A percentile compares a stretch with the other conserved stretches of the same genome.
phyloP scores from a whole-genome alignment of 2,329 filamentous ascomycete genomes.

The Ophiostoma quercus region DNA sequence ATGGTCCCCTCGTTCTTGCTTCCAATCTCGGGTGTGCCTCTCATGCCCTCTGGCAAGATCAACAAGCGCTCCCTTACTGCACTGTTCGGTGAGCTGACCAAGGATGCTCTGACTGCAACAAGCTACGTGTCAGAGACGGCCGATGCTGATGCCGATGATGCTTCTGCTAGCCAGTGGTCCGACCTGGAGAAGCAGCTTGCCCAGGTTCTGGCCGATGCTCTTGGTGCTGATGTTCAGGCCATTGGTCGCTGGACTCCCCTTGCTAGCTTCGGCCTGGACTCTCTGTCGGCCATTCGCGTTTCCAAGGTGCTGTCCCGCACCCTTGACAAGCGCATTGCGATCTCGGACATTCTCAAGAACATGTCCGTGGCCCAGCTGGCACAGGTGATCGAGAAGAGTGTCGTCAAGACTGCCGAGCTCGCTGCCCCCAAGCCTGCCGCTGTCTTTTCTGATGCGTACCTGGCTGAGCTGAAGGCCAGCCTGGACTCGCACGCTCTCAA shows the following conservation, averaged over 20 bases:
- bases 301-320: constrained; percentile 50
- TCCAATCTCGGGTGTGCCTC: constrained; percentile 62
- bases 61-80: constrained; percentile 53
- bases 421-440: constrained; percentile 15
- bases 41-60: constrained; percentile 69
- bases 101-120: constrained; percentile 32
- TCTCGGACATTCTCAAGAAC: constrained; percentile 66
- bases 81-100: constrained; percentile 44
- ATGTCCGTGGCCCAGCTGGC: constrained; percentile 60
- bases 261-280: constrained; percentile 74
- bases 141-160: neutral
- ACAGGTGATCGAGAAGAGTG: constrained; percentile 29
- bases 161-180: constrained; percentile 7
- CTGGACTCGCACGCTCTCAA: constrained; percentile 17
- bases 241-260: constrained; percentile 66
- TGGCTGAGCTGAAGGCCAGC: constrained; percentile 21
- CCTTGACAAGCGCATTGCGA: constrained; percentile 48
- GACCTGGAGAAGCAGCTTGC: constrained; percentile 53
- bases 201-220: constrained; percentile 46
- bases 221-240: constrained; percentile 41
- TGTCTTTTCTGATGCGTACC: constrained; percentile 33
- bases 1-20: constrained; percentile 75
- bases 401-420: neutral
- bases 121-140: neutral
- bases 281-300: constrained; percentile 71